These are phyloP conservation scores for Gastrolobium bilobum DNA, from an alignment of 306 rosid species.

Conservation along the genomic window DNA sequence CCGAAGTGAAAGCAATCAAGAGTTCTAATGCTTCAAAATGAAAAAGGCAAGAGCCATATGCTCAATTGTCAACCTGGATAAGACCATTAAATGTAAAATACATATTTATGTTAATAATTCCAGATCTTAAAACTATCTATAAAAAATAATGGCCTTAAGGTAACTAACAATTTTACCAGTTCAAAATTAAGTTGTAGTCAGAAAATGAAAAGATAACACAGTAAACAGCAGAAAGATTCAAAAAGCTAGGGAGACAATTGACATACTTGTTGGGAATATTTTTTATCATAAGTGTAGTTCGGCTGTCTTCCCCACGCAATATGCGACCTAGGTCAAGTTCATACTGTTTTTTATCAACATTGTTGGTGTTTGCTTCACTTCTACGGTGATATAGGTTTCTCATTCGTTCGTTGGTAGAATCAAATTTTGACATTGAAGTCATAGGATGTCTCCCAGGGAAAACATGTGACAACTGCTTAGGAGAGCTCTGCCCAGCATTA, in stretches of 20 bases:
- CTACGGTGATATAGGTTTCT: constrained; percentile 69
- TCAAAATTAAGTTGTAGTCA: constrained; percentile 11
- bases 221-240: neutral
- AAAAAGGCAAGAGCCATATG: constrained; percentile 24
- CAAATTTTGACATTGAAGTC: constrained; percentile 65
- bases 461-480: constrained; percentile 61
- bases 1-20: neutral
- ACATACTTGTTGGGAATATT: constrained; percentile 84
- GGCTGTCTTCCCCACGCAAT: constrained; percentile 66
- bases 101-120: neutral
- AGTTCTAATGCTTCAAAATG: constrained; percentile 2
- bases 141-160: constrained; percentile 27
- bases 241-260: constrained; percentile 16
- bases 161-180: constrained; percentile 14
- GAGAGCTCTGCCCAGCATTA: constrained; percentile 62
- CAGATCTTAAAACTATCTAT: constrained; percentile 11
- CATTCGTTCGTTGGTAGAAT: constrained; percentile 63
- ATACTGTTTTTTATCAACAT: constrained; percentile 68
- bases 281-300: constrained; percentile 82
- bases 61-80: constrained; percentile 19
- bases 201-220: constrained; percentile 16
- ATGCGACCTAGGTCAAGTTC: constrained; percentile 77
- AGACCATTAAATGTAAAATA: constrained; percentile 15
- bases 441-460: constrained; percentile 69
- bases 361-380: constrained; percentile 66